phyloP scores from a whole-genome alignment of 257 asterid species.

The Mentha longifolia region DNA sequence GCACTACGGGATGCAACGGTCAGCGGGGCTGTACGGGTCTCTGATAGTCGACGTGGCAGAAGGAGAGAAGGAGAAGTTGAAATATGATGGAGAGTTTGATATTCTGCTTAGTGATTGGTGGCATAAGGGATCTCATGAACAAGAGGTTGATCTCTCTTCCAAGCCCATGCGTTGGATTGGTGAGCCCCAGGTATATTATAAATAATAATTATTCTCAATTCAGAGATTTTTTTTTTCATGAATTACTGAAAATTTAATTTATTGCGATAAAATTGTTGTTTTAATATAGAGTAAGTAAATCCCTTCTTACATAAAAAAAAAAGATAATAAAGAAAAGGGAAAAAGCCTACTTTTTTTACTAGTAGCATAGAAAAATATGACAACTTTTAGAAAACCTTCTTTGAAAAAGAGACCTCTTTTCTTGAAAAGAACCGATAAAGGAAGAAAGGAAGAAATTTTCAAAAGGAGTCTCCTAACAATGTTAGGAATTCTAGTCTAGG shows the following conservation, averaged over 20 bases:
- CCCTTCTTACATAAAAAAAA: too few species aligned
- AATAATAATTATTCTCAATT: too few species aligned
- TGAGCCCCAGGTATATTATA: constrained; percentile 53
- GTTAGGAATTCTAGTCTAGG: background rate
- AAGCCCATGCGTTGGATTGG: constrained; percentile 89
- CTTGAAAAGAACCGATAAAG: too few species aligned
- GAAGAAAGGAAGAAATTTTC: too few species aligned
- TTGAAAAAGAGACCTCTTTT: background rate
- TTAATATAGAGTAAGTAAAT: too few species aligned
- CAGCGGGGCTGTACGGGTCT: constrained; percentile 83
- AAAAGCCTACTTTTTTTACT: too few species aligned
- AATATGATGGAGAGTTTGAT: constrained; percentile 69
- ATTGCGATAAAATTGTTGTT: background rate
- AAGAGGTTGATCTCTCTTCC: constrained; percentile 72
- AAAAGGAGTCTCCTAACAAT: background rate
- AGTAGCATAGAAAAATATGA: background rate
- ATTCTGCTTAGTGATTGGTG: constrained; percentile 84
- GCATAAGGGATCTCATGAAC: constrained; percentile 67
- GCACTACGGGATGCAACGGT: constrained; percentile 93
- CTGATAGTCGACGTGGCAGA: constrained; percentile 72
- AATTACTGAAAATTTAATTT: too few species aligned
- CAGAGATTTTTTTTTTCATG: too few species aligned
- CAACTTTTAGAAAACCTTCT: background rate
- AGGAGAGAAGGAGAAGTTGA: constrained; percentile 58
- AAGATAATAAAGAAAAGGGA: background rate